phyloP scores from a whole-genome alignment of 306 rosid species.

The Luffa acutangula region DNA sequence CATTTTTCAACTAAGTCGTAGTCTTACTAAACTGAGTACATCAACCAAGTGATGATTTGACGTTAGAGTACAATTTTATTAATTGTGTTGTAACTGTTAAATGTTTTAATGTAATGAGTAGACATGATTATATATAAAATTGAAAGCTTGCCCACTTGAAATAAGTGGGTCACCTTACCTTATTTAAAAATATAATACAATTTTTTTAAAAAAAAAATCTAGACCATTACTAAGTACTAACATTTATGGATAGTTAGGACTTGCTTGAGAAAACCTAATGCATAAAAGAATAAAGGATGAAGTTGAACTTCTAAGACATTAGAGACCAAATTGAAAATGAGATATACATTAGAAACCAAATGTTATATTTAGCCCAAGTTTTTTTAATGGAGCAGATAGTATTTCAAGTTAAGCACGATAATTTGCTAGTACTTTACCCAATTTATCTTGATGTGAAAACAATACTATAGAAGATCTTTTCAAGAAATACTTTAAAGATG shows the following conservation, averaged over 20 bases:
- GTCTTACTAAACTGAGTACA: background rate
- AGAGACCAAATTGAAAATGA: background rate
- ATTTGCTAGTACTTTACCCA: background rate
- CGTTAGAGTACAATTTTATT: background rate
- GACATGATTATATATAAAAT: background rate
- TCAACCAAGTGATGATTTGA: background rate
- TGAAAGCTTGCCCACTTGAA: background rate
- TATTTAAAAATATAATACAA: background rate
- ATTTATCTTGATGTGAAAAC: background rate
- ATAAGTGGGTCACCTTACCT: background rate
- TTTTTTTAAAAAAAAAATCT: background rate
- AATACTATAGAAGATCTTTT: background rate
- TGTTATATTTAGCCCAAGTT: background rate
- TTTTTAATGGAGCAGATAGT: background rate
- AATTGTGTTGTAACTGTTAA: background rate
- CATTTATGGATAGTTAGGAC: background rate
- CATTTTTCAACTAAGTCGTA: background rate
- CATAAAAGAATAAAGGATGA: background rate
- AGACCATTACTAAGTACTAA: background rate
- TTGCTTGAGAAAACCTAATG: background rate
- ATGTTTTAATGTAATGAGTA: background rate
- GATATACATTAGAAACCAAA: background rate
- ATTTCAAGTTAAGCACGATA: background rate
- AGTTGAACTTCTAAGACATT: background rate
- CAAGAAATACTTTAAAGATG: background rate